Evolutionary conservation across 208 protist species (phyloP), one percentile per base, ranked within the genome.

Genomic region (Leishmania turanica): DNA sequence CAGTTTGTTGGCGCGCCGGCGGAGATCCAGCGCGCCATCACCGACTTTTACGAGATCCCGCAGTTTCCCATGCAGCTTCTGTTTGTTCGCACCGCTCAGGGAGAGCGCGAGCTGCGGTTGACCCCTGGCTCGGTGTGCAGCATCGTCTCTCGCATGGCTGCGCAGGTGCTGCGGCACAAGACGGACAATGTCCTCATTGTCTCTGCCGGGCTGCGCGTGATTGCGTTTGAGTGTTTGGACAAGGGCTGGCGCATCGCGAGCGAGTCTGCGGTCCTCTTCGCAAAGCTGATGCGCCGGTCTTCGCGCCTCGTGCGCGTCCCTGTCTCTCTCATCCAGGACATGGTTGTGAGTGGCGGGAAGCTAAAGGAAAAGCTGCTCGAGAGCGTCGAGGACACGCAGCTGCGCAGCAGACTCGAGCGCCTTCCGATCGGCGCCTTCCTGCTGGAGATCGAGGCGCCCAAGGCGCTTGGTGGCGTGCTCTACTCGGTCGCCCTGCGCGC

Each of bases 191-290:
- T 94, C 54, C 58, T 93, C 13, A 89, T 97, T 31, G 92, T 96
- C 9, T 95, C 92, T 19, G 94, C 92, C 27, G 94, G 94, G 5
- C 88, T 97, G 69, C 92, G 94, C 42, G 85, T 93, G 11, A 80
- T 97, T 40, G 92, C 92, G 34, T 90, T 88, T 65, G 94, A 97
- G 78, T 77, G 84, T 2, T 77, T 97, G 60, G 81, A 94, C 62
- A 89, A 90, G 68, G 87, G 88, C 54, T 97, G 92, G 91, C 92
- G 94, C 77, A 91, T 97, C 49, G 82, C 88, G 13, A 94, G 86
- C 81, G 94, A 97, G 78, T 86, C 91, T 0, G 89, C 91, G 17
- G 47, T 87, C 62, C 88, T 97, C 40, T 96, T 97, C 79, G 84
- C 90, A 15, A 88, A 91, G 75, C 70, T 94, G 24, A 88, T 97